These are phyloP conservation scores for Arthrobotrys musiformis DNA, from an alignment of 2,329 filamentous ascomycete species.

Conservation along the genomic window DNA sequence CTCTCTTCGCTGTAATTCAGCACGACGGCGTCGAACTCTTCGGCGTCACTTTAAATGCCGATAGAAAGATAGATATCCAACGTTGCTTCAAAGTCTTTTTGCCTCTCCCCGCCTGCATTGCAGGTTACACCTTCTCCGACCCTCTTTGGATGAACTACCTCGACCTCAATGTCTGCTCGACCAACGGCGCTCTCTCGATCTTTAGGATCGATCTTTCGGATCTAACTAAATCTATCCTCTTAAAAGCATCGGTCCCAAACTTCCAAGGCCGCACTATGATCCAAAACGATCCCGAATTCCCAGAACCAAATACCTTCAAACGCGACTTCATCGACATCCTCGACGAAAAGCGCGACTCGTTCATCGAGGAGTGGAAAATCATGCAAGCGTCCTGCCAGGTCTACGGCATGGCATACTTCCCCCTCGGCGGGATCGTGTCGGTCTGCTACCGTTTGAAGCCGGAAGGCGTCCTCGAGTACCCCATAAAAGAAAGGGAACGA, in stretches of 20 bases:
- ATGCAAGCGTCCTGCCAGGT: constrained; percentile 48
- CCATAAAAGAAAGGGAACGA: constrained; percentile 48
- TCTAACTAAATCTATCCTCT: constrained; percentile 26
- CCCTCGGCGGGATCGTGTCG: constrained; percentile 43
- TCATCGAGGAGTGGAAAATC: constrained; percentile 50
- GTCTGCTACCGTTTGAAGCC: constrained; percentile 51
- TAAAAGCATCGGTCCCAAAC: constrained; percentile 26
- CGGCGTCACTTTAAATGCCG: constrained; percentile 14
- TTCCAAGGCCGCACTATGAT: constrained; percentile 24
- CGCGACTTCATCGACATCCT: constrained; percentile 52
- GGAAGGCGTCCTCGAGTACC: constrained; percentile 51
- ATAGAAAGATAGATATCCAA: background rate
- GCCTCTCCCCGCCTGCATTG: constrained; percentile 30
- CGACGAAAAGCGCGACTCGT: constrained; percentile 41
- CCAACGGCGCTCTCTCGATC: constrained; percentile 47
- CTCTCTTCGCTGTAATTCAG: constrained; percentile 30
- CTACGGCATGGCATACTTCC: constrained; percentile 47
- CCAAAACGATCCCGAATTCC: constrained; percentile 29
- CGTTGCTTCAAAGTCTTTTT: constrained; percentile 22
- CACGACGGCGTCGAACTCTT: constrained; percentile 44
- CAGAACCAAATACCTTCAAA: constrained; percentile 32
- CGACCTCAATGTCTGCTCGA: constrained; percentile 36
- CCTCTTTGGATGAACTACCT: constrained; percentile 48
- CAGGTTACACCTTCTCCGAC: constrained; percentile 41
- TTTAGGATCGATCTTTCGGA: constrained; percentile 40